Base-by-base conservation (phyloP, 257 asterid species). In the Nicotiana sylvestris region DNA sequence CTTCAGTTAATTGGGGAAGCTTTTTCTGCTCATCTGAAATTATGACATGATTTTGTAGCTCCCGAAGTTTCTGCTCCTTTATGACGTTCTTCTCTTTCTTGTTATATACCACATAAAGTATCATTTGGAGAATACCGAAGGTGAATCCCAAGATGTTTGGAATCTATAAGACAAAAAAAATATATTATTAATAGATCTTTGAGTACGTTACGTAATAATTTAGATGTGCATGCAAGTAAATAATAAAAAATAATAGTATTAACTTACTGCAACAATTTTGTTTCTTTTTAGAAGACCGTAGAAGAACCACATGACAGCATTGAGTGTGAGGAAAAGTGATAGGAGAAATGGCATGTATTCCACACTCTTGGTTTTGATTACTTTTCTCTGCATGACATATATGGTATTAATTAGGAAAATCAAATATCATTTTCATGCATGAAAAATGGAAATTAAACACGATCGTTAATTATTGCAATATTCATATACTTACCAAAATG, bases 261-360 rank as follows among this genome's bases (percentile, higher is more conserved):
- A 39, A 39, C 49, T 39, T 39, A 39, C 49, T 39, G 49, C 49
- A 39, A 39, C 49, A 39, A 7, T 39, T 39, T 39, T 39, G 84
- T 91, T 87, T 2, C 88, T 83, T 39, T 78, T 64, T 2, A 85
- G 53, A 0, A 93, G 49, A 30, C 97, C 97, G 6, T 91, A 93
- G 78, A 90, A 86, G 77, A 91, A 93, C 93, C 97, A 93, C 87
- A 89, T 86, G 74, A 93, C 92, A 0, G 96, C 93, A 83, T 91
- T 93, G 25, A 93, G 55, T 13, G 96, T 91, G 83, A 93, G 96
- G 78, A 90, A 93, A 21, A 90, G 17, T 4, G 97, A 92, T 15
- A 91, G 90, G 46, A 92, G 89, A 56, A 92, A 84, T 27, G 97
- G 97, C 97, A 93, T 93, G 85, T 85, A 90, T 81, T 92, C 97